Percentiles rank a stretch among this genome's conserved stretches.
phyloP scores from a whole-genome alignment of 2,329 filamentous ascomycete species.

The Botrytis fragariae region DNA sequence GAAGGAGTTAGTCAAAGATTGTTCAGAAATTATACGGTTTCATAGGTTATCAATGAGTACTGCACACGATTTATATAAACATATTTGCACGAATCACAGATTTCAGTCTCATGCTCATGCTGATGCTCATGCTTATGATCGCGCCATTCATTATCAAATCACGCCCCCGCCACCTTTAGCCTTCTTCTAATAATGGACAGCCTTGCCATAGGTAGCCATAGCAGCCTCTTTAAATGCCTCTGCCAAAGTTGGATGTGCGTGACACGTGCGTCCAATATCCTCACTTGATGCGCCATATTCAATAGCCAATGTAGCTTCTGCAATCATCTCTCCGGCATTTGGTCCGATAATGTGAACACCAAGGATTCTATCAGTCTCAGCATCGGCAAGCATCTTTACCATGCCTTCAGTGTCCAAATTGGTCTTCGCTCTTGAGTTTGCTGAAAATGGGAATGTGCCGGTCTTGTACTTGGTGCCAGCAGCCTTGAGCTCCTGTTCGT shows the following conservation, averaged over 20 bases:
- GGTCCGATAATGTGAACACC: conserved; percentile 96
- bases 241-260: conserved; percentile 82
- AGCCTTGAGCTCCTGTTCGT: conserved; percentile 91
- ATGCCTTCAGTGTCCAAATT: conserved; percentile 94
- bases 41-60: conserved; percentile 22
- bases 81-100: conserved; percentile 36
- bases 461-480: conserved; percentile 87
- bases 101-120: conserved; percentile 17
- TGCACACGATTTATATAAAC: conserved; percentile 30
- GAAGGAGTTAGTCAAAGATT: not conserved
- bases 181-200: conserved; percentile 82
- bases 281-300: conserved; percentile 96
- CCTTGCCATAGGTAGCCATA: conserved; percentile 93
- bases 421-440: conserved; percentile 98
- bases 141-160: conserved; percentile 11
- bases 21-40: conserved; percentile 11
- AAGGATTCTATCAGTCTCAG: conserved; percentile 91
- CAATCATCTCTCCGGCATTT: conserved; percentile 99
- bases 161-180: not conserved
- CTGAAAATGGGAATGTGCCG: conserved; percentile 94
- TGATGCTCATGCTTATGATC: conserved; percentile 17
- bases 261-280: conserved; percentile 91
- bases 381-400: conserved; percentile 96
- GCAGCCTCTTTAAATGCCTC: conserved; percentile 99
- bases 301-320: conserved; percentile 88